Conservation (phyloP, 495 filamentous ascomycete genomes). For the Pseudoneurospora amorphoporcata region DNA sequence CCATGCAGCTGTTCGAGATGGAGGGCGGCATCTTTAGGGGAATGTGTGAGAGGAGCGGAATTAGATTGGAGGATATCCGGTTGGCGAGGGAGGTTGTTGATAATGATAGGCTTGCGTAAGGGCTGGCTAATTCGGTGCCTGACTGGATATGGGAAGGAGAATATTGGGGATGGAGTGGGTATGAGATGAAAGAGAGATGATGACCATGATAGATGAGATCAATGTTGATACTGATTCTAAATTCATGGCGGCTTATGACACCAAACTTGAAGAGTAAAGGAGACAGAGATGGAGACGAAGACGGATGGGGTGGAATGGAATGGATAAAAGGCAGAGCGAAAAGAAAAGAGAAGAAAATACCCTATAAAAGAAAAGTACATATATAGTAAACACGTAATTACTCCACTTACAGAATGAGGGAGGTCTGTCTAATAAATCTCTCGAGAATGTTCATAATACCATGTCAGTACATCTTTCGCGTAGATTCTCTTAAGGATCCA, state of each 20-base stretch:
- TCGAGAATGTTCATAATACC: background rate
- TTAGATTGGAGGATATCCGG: constrained; percentile 61
- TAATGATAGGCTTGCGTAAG: background rate
- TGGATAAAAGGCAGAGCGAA: background rate
- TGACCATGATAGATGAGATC: background rate
- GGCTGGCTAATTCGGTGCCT: too few species aligned
- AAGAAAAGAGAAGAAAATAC: background rate
- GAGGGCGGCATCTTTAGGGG: constrained; percentile 67
- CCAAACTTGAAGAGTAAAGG: background rate
- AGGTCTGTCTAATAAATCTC: background rate
- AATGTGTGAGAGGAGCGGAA: constrained; percentile 91
- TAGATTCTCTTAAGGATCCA: background rate
- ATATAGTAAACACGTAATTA: background rate
- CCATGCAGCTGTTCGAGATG: constrained; percentile 51
- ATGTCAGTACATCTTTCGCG: background rate
- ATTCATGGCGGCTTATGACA: background rate
- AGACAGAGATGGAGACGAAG: background rate
- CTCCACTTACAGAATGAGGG: background rate
- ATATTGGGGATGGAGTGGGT: too few species aligned
- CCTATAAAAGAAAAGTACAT: background rate
- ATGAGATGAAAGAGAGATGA: background rate
- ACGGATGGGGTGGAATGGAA: background rate
- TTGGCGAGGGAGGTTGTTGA: constrained; percentile 15
- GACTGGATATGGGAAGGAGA: too few species aligned
- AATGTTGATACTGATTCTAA: background rate